Evolutionary conservation across 495 filamentous ascomycete genomes (phyloP), one percentile per base, ranked within the genome.

Genomic region (Penicillium paradoxum): DNA sequence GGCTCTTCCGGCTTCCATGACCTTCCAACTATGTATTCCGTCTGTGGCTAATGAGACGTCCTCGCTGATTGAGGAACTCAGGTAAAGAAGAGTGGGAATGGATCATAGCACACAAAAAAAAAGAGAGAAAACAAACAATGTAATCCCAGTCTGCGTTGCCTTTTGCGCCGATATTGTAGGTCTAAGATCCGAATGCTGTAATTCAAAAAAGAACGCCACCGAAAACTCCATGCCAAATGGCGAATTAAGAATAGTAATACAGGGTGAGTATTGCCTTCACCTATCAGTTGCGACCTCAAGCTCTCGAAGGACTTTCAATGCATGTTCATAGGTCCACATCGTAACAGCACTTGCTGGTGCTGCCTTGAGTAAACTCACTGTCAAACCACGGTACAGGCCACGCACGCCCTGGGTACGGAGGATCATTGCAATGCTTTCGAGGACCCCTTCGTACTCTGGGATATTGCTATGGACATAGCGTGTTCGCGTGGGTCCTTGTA

Each of bases 271-370:
- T 9, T 24, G 2, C 1, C 4, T 54, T 48, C 44, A 63, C 27
- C 34, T 33, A 27, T 54, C 36, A 27, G 36, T 53, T 22, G 63
- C 63, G 14, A 73, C 17, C 14, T 80, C 71, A 49, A 73, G 63
- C 36, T 77, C 70, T 30, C 77, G 76, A 37, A 90, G 69, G 6
- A 84, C 59, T 51, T 67, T 77, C 67, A 95, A 67, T 6, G 78
- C 79, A 57, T 82, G 70, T 71, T 97, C 93, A 71, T 97, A 97
- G 1, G 92, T 97, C 93, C 95, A 99, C 88, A 99, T 93, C 0
- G 93, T 99, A 17, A 96, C 83, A 2, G 93, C 95, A 69, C 90
- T 95, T 18, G 95, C 85, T 41, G 93, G 93, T 25, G 92, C 95
- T 14, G 93, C 90, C 75, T 99, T 99, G 53, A 97, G 56, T 70